Evolutionary conservation across 768 basidiomycete species (phyloP).

Genomic region (Suillus occidentalis): DNA sequence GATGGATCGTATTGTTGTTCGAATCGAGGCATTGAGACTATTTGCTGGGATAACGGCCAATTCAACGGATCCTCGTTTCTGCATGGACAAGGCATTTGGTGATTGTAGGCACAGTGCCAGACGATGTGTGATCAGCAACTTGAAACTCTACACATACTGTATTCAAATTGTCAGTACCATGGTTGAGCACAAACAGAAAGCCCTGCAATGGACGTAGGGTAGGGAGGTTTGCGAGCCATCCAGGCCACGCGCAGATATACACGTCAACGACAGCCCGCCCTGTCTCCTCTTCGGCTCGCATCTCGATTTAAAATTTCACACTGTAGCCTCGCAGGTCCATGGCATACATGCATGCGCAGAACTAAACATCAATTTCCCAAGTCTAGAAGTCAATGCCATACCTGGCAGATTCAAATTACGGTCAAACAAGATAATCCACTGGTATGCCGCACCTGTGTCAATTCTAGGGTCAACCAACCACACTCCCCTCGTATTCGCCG

Average conservation of each 20-base stretch:
- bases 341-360: neutral
- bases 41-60: neutral
- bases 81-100: neutral
- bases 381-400: neutral
- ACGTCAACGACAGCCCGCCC: neutral
- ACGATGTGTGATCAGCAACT: neutral
- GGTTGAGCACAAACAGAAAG: neutral
- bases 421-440: neutral
- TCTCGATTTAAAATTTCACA: neutral
- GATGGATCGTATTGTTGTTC: neutral
- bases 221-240: neutral
- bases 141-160: neutral
- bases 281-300: neutral
- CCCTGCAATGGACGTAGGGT: neutral
- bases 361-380: neutral
- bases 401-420: neutral
- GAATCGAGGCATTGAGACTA: neutral
- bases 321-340: neutral
- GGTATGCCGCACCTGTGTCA: neutral
- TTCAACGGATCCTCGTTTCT: neutral
- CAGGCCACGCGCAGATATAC: neutral
- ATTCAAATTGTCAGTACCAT: neutral
- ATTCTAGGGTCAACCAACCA: neutral
- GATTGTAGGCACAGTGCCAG: neutral
- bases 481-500: neutral